A percentile compares a stretch with the other conserved stretches of the same genome.
phyloP scores from a whole-genome alignment of 192 early-diverging fungal genomes.

The Gonapodya prolifera region DNA sequence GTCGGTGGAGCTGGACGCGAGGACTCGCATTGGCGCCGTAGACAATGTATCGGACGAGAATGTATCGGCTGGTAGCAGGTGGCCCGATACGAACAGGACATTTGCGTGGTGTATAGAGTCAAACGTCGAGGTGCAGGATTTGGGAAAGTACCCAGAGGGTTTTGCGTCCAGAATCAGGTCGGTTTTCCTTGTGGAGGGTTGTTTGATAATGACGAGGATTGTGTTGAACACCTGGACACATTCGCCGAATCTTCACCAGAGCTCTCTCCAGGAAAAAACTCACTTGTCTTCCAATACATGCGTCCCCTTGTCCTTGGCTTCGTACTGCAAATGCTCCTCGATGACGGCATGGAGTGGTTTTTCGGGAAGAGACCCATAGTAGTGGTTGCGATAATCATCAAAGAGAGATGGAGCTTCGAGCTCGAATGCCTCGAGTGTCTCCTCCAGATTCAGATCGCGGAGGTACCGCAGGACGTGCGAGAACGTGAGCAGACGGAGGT shows the following conservation, averaged over 20 bases:
- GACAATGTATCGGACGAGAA: conserved; percentile 12
- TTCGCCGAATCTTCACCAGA: too few species aligned
- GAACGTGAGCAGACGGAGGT: background rate
- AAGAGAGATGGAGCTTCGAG: background rate
- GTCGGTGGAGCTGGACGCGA: conserved; percentile 44
- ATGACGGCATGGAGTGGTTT: background rate
- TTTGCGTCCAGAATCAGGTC: background rate
- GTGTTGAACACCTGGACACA: too few species aligned
- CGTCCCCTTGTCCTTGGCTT: background rate
- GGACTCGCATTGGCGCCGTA: conserved; percentile 17
- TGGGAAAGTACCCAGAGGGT: conserved; percentile 18
- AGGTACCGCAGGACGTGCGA: background rate
- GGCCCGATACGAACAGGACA: conserved; percentile 34
- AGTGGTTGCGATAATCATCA: background rate
- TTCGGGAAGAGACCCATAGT: background rate
- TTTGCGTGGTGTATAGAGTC: conserved; percentile 39
- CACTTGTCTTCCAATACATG: background rate
- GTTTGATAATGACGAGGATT: too few species aligned
- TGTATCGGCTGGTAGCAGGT: conserved; percentile 10
- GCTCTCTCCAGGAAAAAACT: background rate
- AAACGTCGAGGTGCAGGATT: conserved; percentile 14
- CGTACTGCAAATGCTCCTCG: background rate
- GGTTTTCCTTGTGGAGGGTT: background rate
- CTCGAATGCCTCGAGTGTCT: background rate
- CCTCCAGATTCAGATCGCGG: background rate